Conservation (phyloP, 495 filamentous ascomycete species). For the Evansstolkia leycettana region DNA sequence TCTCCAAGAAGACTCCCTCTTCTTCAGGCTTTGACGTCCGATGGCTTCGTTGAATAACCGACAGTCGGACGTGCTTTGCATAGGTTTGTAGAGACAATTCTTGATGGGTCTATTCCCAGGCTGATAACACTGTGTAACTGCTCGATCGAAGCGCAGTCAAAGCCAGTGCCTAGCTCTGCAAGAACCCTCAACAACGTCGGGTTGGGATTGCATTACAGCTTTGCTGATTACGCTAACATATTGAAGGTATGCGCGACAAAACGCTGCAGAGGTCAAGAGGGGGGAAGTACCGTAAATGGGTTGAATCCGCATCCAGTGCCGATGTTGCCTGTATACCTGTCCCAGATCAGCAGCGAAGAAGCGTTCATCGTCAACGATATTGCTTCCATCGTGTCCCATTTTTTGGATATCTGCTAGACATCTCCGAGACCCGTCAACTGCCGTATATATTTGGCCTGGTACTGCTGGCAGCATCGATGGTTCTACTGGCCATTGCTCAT, state of each 20-base stretch:
- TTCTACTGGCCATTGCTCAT: conserved; percentile 41
- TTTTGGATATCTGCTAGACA: conserved; percentile 47
- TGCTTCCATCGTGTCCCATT: conserved; percentile 40
- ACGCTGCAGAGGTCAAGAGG: too few relatives aligned
- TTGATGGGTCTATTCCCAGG: conserved; percentile 15
- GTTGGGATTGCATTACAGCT: conserved; percentile 28
- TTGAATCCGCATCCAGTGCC: conserved; percentile 4
- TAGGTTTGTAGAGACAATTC: conserved; percentile 23
- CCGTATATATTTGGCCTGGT: conserved; percentile 48
- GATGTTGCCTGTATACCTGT: conserved; percentile 6
- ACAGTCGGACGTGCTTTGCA: conserved; percentile 16
- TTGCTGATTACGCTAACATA: not conserved
- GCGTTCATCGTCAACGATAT: conserved; percentile 7
- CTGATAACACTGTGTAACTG: conserved; percentile 16
- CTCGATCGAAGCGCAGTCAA: conserved; percentile 22
- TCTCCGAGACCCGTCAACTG: conserved; percentile 24
- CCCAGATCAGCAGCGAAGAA: conserved; percentile 18
- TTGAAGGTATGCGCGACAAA: not conserved
- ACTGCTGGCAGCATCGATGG: conserved; percentile 42
- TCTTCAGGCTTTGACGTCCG: too few relatives aligned
- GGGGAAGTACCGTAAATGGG: conserved; percentile 12
- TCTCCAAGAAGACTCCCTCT: too few relatives aligned
- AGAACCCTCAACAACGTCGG: conserved; percentile 13
- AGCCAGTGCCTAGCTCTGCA: conserved; percentile 13
- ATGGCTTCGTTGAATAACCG: conserved; percentile 6